Evolutionary conservation across 2,329 filamentous ascomycete species (phyloP), one percentile per base, ranked within the genome.

Genomic region (Rhynchosporium graminicola): DNA sequence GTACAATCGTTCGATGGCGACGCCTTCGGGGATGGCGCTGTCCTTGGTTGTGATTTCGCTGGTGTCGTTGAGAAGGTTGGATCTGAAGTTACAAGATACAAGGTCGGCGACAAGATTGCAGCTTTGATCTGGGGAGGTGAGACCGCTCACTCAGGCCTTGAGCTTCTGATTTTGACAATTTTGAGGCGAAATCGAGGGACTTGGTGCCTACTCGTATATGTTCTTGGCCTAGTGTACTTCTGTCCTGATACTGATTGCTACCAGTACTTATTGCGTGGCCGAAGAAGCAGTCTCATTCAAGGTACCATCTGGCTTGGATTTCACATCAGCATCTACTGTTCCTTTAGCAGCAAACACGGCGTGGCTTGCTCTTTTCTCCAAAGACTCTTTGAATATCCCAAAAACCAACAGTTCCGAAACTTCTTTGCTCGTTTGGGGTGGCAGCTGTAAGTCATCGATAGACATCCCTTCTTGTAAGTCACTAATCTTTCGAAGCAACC

Each of bases 271-370:
- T n/a, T 12, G 10, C 12, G 4, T 43, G 4, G 40, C 40, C 10
- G 40, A 43, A 4, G 40, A 43, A n/a, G 15, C 10, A 4, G 15
- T 43, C 10, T 43, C 10, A 4, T 43, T 43, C 40, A 43, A 43
- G 13, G 40, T 43, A 4, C 40, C 40, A n/a, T 13, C 10, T 12
- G 15, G 10, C 40, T 13, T 43, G 4, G 40, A 43, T n/a, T n/a
- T 10, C 10, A 3, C 10, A n/a, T 13, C 10, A 10, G 40, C 12
- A 12, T 12, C 40, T 13, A 43, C 40, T 9, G 10, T 43, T 7
- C 77, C 77, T 1, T 63, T 80, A 2, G 78, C 77, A 3, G 71
- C 72, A 0, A 64, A 72, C 5, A 80, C 78, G 4, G 70, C 78
- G 0, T 76, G 71, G 72, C 70, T 79, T 4, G 76, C 75, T 0